Conservation (phyloP, 371 early-diverging fungal species). For the Saksenaea oblongispora region DNA sequence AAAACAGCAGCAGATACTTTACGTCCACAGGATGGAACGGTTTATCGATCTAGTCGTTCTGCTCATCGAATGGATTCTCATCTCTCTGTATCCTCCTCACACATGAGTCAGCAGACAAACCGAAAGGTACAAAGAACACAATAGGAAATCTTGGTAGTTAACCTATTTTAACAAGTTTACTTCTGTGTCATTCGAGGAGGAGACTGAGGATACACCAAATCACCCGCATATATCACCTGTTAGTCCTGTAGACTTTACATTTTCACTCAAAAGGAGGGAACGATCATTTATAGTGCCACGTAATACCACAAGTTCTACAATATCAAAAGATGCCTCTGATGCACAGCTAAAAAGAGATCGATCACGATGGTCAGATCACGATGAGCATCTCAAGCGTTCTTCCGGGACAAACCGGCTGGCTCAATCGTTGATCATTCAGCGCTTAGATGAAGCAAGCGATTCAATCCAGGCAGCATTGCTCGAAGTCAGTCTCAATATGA, state of each 20-base stretch:
- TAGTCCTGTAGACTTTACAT: conserved; percentile 48
- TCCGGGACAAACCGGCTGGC: conserved; percentile 26
- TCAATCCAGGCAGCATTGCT: conserved; percentile 48
- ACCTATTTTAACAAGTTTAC: background rate
- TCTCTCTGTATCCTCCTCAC: background rate
- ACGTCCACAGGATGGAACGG: conserved; percentile 6
- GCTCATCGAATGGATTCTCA: background rate
- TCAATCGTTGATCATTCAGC: conserved; percentile 49
- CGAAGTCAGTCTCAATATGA: conserved; percentile 31
- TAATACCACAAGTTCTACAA: conserved; percentile 10
- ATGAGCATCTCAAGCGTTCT: conserved; percentile 20
- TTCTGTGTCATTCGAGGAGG: conserved; percentile 11
- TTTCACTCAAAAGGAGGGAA: conserved; percentile 19
- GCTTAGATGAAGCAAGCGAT: conserved; percentile 44
- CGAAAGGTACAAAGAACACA: background rate
- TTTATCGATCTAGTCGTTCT: background rate
- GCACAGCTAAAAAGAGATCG: conserved; percentile 9
- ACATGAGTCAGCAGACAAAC: background rate
- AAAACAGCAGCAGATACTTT: background rate
- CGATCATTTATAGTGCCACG: conserved; percentile 5
- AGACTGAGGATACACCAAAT: conserved; percentile 1
- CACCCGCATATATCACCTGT: conserved; percentile 18
- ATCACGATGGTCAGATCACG: conserved; percentile 18
- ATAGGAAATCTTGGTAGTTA: background rate
- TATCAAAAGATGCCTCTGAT: conserved; percentile 8